Evolutionary conservation across 1,139 yeast genomes (phyloP), one percentile per base, ranked within the genome.

Genomic region (Debaryomyces udenii): DNA sequence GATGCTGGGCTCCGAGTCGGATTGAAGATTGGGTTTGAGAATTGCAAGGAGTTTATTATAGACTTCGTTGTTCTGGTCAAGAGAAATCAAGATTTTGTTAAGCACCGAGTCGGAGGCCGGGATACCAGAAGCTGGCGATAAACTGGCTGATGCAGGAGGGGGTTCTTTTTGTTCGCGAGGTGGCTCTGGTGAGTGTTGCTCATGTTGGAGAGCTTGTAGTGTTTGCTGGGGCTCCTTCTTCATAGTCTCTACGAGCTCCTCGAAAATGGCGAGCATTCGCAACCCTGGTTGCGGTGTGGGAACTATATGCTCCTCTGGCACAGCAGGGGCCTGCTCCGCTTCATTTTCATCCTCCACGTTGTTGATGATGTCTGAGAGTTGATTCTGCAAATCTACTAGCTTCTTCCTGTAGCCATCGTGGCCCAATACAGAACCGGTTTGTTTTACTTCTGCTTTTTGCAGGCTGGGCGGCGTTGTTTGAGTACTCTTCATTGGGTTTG

Each of bases 301-400:
- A 6, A 11, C 32, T 4, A 16, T 3, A 18, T 28, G 20, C 15
- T 18, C 31, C 4, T 32, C 26, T 4, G 27, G 26, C 9, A 30
- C 17, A 10, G 24, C 16, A 5, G 5, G 30, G 3, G 28, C 10
- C 15, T 31, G 23, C 16, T 20, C n/a, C 20, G 17, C 20, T 9
- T 31, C 37, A 9, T 28, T 38, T 3, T 32, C 23, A 30, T 36
- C 44, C 27, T 42, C 42, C 17, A 44, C 47, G 27, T 43, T 47
- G 37, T 52, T 42, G 15, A 50, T 40, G 10, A 52, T 41, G 9
- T 42, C 48, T 2, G 55, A 54, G 50, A 52, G 46, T 26, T 48
- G 53, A 40, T 50, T 52, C 35, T 51, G 52, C 37, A 52, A 37
- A 9, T 43, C 34, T 7, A 50, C 38, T 26, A 51, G 38, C 20